Conservation (phyloP, 768 basidiomycete species). For the Dioszegia crocea region DNA sequence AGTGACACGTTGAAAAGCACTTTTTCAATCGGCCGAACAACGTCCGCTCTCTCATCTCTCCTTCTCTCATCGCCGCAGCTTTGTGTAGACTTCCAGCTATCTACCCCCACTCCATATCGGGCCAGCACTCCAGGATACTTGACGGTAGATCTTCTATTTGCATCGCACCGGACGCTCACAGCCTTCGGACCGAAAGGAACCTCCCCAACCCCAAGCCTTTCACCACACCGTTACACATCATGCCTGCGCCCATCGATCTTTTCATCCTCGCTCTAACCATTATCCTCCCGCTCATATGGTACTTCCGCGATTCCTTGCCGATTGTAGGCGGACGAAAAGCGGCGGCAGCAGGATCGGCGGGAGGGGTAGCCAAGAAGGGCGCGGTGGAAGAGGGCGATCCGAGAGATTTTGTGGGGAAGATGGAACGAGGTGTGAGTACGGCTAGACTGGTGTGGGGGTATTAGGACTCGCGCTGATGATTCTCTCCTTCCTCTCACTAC, state of each 20-base stretch:
- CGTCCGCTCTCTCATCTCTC: too few relatives aligned
- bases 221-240: slow-evolving; percentile 19
- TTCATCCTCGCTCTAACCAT: slow-evolving; percentile 51
- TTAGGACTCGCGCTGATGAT: neutral
- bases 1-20: too few relatives aligned
- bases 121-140: too few relatives aligned
- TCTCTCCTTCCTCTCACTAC: too few relatives aligned
- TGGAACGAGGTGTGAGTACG: slow-evolving; percentile 81
- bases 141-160: too few relatives aligned
- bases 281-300: slow-evolving; percentile 51
- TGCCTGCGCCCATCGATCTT: slow-evolving; percentile 47
- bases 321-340: slow-evolving; percentile 30
- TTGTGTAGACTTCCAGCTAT: too few relatives aligned
- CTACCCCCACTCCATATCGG: too few relatives aligned
- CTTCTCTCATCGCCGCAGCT: too few relatives aligned
- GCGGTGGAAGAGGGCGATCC: slow-evolving; percentile 69
- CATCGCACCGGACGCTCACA: too few relatives aligned
- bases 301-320: slow-evolving; percentile 42
- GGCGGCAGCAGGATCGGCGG: neutral
- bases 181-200: too few relatives aligned
- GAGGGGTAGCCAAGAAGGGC: slow-evolving; percentile 13
- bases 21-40: too few relatives aligned
- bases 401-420: slow-evolving; percentile 89
- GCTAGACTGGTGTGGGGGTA: neutral
- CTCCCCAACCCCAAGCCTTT: too few relatives aligned